These are phyloP conservation scores for Plasmodium relictum DNA, from an alignment of 169 alveolate species.

Conservation along the genomic window DNA sequence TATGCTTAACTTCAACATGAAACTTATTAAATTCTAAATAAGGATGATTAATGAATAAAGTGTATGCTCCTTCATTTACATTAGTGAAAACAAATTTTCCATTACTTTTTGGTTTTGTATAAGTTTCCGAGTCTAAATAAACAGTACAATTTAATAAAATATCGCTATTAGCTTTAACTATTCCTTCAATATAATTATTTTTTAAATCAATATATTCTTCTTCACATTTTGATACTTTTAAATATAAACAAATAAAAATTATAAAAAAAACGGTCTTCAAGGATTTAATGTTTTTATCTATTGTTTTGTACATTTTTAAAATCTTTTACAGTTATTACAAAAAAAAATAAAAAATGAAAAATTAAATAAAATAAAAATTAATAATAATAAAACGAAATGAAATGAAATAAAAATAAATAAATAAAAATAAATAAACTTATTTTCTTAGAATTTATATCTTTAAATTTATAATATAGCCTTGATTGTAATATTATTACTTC, in stretches of 20 bases:
- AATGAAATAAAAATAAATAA: no score
- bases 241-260: slow-evolving; percentile 11
- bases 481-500: no score
- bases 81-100: slow-evolving; percentile 66
- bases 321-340: no score
- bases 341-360: slow-evolving; percentile 1
- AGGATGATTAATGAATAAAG: slow-evolving; percentile 69
- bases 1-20: slow-evolving; percentile 70
- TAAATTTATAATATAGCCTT: no score
- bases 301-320: slow-evolving; percentile 1
- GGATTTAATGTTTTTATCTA: slow-evolving; percentile 3
- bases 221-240: slow-evolving; percentile 19
- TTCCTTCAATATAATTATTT: slow-evolving; percentile 74
- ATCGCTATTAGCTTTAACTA: slow-evolving; percentile 15
- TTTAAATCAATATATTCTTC: slow-evolving; percentile 49
- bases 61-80: slow-evolving; percentile 74
- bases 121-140: slow-evolving; percentile 65
- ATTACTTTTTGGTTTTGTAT: slow-evolving; percentile 50
- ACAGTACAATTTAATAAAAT: slow-evolving; percentile 55
- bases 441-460: no score
- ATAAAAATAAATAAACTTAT: no score
- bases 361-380: not conserved
- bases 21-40: slow-evolving; percentile 59
- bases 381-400: no score
- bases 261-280: not conserved